These are phyloP conservation scores for Metarhizium guizhouense DNA, from an alignment of 2,329 filamentous ascomycete species.

Conservation along the genomic window DNA sequence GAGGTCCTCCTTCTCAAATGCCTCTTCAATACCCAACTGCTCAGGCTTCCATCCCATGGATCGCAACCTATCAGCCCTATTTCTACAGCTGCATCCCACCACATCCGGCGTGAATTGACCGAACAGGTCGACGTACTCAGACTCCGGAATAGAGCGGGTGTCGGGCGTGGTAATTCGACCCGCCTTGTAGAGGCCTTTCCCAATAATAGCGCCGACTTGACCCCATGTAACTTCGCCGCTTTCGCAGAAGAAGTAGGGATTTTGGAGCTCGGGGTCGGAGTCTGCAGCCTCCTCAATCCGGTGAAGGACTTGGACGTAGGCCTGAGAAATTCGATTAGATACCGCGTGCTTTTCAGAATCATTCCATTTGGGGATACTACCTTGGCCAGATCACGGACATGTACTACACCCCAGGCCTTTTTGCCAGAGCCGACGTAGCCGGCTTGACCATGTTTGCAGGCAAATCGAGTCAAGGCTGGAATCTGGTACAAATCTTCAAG, in stretches of 20 bases:
- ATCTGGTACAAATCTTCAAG: not conserved
- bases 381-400: conserved; percentile 2
- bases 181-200: not conserved
- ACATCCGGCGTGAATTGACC: not conserved
- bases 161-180: not conserved
- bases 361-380: not conserved
- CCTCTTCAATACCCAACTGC: not conserved
- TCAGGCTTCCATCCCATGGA: conserved; percentile 1
- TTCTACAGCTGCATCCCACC: not conserved
- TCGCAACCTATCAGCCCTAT: conserved; percentile 2
- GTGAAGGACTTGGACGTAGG: conserved; percentile 1
- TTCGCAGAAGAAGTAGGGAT: conserved; percentile 1
- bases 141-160: not conserved
- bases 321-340: not conserved
- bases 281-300: not conserved
- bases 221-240: not conserved
- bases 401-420: not conserved
- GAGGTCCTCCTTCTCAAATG: conserved; percentile 1
- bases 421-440: not conserved
- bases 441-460: not conserved
- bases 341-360: not conserved
- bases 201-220: not conserved
- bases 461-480: not conserved
- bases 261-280: not conserved
- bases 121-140: not conserved